A percentile compares a stretch with the other conserved stretches of the same genome.
phyloP scores from a whole-genome alignment of 371 early-diverging fungal species.

The Mucor lusitanicus region DNA sequence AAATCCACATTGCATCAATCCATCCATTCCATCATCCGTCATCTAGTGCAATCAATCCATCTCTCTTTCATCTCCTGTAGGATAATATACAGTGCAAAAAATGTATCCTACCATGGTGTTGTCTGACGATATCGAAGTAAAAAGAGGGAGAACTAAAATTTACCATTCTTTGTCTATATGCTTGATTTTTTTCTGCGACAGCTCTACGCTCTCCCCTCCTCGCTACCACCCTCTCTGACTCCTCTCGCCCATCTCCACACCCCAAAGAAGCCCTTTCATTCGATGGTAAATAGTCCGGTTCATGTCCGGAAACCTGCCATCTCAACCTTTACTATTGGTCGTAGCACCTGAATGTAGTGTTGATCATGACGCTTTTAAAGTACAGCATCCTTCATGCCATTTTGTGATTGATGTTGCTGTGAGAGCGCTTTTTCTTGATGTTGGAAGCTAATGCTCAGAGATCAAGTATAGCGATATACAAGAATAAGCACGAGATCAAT shows the following conservation, averaged over 20 bases:
- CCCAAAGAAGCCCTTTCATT: not conserved
- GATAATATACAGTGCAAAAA: not conserved
- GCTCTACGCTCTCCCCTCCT: not conserved
- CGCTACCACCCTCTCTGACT: no score
- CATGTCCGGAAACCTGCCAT: not conserved
- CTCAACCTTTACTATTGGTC: not conserved
- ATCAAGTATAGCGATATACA: no score
- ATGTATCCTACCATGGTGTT: slow-evolving; percentile 19
- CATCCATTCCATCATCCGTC: not conserved
- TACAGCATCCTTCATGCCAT: no score
- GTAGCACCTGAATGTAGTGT: no score
- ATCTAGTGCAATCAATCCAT: not conserved
- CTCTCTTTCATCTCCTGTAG: not conserved
- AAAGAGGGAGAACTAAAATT: slow-evolving; percentile 18
- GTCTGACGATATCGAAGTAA: slow-evolving; percentile 28
- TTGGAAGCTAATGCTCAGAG: no score
- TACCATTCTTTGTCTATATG: slow-evolving; percentile 9
- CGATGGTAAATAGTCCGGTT: not conserved
- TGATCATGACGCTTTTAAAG: not conserved
- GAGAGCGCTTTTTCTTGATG: no score
- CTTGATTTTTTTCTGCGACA: slow-evolving; percentile 5
- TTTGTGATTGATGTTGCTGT: no score
- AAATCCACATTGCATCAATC: not conserved
- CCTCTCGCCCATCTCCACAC: not conserved
- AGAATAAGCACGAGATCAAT: no score